Conservation (phyloP, 2,329 filamentous ascomycete species). For the Colletotrichum costaricense region DNA sequence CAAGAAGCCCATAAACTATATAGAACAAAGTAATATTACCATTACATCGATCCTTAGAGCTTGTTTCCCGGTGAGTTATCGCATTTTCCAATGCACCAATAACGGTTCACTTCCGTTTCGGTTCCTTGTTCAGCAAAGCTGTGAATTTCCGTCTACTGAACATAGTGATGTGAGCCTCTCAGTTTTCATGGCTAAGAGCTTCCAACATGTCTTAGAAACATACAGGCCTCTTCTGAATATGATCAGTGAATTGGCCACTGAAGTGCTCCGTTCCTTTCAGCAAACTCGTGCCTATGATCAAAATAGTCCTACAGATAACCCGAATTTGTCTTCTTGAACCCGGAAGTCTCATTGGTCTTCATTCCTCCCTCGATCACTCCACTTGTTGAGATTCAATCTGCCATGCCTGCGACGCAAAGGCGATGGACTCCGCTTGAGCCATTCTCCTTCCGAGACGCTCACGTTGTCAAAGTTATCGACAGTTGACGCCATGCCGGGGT, state of each 20-base stretch:
- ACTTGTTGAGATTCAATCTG: background rate
- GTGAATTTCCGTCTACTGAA: background rate
- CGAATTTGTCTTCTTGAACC: too few relatives aligned
- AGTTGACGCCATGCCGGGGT: background rate
- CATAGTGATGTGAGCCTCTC: background rate
- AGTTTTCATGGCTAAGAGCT: background rate
- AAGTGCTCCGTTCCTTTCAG: background rate
- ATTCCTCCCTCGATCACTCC: background rate
- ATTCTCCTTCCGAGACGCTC: constrained; percentile 34
- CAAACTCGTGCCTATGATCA: background rate
- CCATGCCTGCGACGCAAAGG: constrained; percentile 28
- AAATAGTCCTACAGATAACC: background rate
- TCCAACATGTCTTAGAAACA: background rate
- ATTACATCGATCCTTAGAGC: too few relatives aligned
- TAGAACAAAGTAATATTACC: too few relatives aligned
- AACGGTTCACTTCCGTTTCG: background rate
- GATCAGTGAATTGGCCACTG: background rate
- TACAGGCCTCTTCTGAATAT: background rate
- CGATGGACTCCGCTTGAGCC: constrained; percentile 38
- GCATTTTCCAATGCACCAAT: background rate
- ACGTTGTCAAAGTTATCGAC: constrained; percentile 8
- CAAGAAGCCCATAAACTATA: too few relatives aligned
- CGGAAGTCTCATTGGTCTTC: background rate
- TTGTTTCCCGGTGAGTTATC: too few relatives aligned
- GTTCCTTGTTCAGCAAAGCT: background rate